Evolutionary conservation across 345 rosid genomes (phyloP).

Genomic region (Stellera chamaejasme): DNA sequence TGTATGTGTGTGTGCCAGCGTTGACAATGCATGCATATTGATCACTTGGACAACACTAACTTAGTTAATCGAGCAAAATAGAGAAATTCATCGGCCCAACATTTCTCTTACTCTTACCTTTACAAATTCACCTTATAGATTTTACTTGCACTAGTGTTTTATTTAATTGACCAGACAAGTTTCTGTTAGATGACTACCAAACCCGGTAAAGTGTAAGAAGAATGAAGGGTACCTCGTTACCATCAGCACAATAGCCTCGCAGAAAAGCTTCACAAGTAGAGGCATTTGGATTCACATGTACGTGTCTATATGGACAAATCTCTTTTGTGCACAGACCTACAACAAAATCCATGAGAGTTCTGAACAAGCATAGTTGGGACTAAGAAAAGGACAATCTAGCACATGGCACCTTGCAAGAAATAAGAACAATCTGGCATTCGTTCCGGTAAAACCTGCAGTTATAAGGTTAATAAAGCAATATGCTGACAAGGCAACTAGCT

Average conservation of each 20-base stretch:
- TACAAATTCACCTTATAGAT: too few species aligned
- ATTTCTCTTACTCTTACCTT: too few species aligned
- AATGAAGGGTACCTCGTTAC: constrained; percentile 58
- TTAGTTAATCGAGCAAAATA: too few species aligned
- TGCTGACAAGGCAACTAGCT: constrained; percentile 4
- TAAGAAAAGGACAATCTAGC: constrained; percentile 5
- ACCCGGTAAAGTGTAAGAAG: too few species aligned
- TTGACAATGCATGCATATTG: too few species aligned
- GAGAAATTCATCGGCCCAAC: too few species aligned
- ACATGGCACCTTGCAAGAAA: constrained; percentile 68
- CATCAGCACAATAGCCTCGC: constrained; percentile 87
- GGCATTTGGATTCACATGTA: constrained; percentile 80
- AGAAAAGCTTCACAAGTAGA: constrained; percentile 78
- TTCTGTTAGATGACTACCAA: too few species aligned
- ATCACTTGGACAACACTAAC: too few species aligned
- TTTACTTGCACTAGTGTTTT: too few species aligned
- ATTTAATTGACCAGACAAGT: too few species aligned
- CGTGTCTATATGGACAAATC: constrained; percentile 84
- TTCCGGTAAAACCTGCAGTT: constrained; percentile 85
- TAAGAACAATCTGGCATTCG: constrained; percentile 98
- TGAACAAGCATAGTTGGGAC: background rate
- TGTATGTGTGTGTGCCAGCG: too few species aligned
- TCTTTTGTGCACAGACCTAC: constrained; percentile 88
- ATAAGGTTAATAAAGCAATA: constrained; percentile 18
- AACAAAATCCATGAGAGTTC: constrained; percentile 14